A percentile compares a stretch with the other conserved stretches of the same genome.
Conservation (phyloP, 2,329 filamentous ascomycete species). For the Chaetomium sp. region DNA sequence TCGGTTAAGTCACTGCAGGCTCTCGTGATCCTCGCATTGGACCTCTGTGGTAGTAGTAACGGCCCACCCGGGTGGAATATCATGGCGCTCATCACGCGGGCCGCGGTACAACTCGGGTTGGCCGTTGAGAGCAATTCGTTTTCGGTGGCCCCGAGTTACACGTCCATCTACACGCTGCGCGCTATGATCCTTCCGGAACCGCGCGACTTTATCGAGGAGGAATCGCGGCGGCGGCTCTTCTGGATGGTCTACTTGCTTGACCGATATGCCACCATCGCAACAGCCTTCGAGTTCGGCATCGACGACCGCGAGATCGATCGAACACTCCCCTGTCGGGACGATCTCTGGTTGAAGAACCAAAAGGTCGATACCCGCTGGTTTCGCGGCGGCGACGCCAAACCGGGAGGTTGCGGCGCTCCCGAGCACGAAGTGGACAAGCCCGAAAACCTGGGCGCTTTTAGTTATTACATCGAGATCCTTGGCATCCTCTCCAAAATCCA, state of each 20-base stretch:
- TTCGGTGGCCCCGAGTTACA: conserved; percentile 74
- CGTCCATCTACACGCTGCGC: conserved; percentile 85
- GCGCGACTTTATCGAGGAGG: conserved; percentile 85
- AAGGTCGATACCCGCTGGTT: conserved; percentile 87
- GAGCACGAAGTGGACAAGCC: conserved; percentile 70
- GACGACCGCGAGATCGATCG: conserved; percentile 89
- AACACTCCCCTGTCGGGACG: conserved; percentile 82
- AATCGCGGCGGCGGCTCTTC: conserved; percentile 79
- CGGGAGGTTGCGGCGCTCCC: conserved; percentile 34
- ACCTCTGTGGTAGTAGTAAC: conserved; percentile 83
- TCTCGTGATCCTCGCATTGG: conserved; percentile 81
- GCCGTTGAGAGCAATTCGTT: conserved; percentile 81
- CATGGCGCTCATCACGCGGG: conserved; percentile 83
- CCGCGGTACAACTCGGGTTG: conserved; percentile 83
- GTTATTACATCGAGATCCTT: conserved; percentile 86
- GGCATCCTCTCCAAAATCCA: conserved; percentile 87
- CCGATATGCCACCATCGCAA: conserved; percentile 85
- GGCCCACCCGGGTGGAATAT: conserved; percentile 92
- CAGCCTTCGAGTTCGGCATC: conserved; percentile 87
- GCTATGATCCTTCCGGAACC: conserved; percentile 84
- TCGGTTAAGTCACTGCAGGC: conserved; percentile 87
- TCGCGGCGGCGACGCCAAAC: conserved; percentile 50
- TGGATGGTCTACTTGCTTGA: conserved; percentile 95
- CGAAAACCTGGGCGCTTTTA: conserved; percentile 84
- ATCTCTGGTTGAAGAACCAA: conserved; percentile 81